These are phyloP conservation scores for Cyberlindnera bimundalis DNA, from an alignment of 805 yeast species.

Conservation along the genomic window DNA sequence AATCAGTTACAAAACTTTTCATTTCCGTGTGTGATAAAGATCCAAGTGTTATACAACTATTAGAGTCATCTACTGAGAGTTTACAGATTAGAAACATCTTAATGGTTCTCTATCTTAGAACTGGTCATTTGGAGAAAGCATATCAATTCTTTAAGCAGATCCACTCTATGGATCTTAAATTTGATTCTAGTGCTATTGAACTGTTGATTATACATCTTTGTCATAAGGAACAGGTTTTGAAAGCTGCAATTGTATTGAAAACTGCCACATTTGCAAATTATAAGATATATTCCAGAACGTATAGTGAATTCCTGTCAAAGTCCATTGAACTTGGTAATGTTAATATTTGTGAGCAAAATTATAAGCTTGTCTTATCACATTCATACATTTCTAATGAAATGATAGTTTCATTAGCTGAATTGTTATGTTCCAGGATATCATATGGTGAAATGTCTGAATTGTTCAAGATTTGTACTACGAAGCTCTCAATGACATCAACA, in stretches of 20 bases:
- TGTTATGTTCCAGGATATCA: slow-evolving; percentile 5
- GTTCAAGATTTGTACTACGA: slow-evolving; percentile 2
- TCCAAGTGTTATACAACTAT: no score
- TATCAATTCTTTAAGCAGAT: slow-evolving; percentile 1
- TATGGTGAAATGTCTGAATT: slow-evolving; percentile 14
- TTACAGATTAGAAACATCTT: no score
- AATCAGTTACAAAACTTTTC: no score
- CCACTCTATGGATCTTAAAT: background rate
- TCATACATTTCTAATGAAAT: slow-evolving; percentile 19
- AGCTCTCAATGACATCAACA: slow-evolving; percentile 4
- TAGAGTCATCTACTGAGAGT: no score
- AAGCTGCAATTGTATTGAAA: slow-evolving; percentile 10
- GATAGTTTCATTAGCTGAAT: slow-evolving; percentile 14
- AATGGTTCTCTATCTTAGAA: slow-evolving; percentile 11
- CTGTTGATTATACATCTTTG: slow-evolving; percentile 13
- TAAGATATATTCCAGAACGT: slow-evolving; percentile 18
- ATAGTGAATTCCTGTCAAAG: slow-evolving; percentile 9
- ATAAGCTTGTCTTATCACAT: slow-evolving; percentile 6
- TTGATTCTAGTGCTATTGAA: slow-evolving; percentile 13
- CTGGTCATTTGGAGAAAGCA: slow-evolving; percentile 10
- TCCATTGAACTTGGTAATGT: slow-evolving; percentile 11
- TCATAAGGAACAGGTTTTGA: slow-evolving; percentile 5
- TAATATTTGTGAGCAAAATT: slow-evolving; percentile 4
- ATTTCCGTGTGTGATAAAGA: no score
- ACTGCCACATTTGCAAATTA: slow-evolving; percentile 2